Percentiles rank a stretch among this genome's conserved stretches.
Conservation (phyloP, 2,329 filamentous ascomycete genomes). For the Calycina herbarum region DNA sequence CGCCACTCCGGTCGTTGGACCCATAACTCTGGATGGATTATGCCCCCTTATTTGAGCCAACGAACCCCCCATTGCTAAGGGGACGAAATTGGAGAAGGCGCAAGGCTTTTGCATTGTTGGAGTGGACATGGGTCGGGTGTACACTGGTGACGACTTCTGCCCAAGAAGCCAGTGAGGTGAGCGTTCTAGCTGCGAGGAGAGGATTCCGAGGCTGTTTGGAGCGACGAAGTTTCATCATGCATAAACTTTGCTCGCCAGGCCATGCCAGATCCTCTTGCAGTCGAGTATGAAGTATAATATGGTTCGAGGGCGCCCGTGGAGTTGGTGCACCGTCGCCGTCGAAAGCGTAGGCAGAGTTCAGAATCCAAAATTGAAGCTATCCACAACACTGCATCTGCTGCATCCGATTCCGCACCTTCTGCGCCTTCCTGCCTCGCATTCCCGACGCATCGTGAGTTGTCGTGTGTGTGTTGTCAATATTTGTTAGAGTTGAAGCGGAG, state of each 20-base stretch:
- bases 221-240: slow-evolving; percentile 7
- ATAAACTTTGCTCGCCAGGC: neutral
- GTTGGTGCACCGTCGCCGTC: neutral
- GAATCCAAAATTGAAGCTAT: neutral
- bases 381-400: neutral
- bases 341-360: neutral
- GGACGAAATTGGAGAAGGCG: neutral
- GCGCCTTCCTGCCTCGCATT: neutral
- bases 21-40: neutral
- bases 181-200: neutral
- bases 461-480: neutral
- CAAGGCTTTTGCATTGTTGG: neutral
- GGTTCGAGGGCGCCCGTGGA: neutral
- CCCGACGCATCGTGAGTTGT: slow-evolving; percentile 3
- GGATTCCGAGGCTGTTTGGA: neutral
- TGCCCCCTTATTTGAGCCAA: neutral
- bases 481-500: neutral
- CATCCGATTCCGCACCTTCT: neutral
- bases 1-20: neutral
- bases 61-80: neutral
- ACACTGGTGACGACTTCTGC: neutral
- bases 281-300: neutral
- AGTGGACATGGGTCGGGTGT: slow-evolving; percentile 1
- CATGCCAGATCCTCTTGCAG: neutral
- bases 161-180: neutral